Evolutionary conservation across 768 basidiomycete species (phyloP).

Genomic region (Mycena crocata): DNA sequence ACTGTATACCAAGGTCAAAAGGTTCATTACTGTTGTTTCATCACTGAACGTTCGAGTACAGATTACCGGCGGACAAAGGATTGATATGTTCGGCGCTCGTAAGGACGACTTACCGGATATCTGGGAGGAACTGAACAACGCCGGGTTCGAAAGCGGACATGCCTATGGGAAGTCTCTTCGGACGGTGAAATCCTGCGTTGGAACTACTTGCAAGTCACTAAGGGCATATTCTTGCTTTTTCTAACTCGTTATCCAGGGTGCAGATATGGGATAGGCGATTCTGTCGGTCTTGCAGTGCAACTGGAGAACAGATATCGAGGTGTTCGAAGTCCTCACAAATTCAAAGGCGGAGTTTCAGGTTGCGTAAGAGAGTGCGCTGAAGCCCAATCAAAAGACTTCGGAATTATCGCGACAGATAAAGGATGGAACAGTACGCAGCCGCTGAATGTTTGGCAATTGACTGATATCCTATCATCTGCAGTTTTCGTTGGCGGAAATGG

Average conservation of each 20-base stretch:
- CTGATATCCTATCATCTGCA: constrained; percentile 30
- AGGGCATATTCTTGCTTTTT: neutral
- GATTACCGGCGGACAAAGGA: constrained; percentile 62
- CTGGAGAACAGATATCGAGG: constrained; percentile 82
- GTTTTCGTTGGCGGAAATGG: constrained; percentile 80
- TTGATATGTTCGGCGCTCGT: constrained; percentile 71
- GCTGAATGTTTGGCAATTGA: neutral
- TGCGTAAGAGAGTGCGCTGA: constrained; percentile 84
- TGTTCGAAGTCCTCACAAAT: constrained; percentile 75
- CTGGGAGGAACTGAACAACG: constrained; percentile 70
- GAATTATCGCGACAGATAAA: constrained; percentile 81
- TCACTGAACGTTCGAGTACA: constrained; percentile 33
- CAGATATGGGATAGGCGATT: constrained; percentile 79
- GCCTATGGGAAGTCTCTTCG: constrained; percentile 77
- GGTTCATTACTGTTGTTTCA: neutral
- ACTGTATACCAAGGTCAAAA: constrained; percentile 67
- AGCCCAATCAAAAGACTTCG: constrained; percentile 81
- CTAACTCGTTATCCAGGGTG: constrained; percentile 53
- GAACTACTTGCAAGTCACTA: constrained; percentile 58
- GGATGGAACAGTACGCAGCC: constrained; percentile 71
- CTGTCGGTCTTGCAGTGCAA: constrained; percentile 77
- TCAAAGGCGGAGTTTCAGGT: constrained; percentile 82
- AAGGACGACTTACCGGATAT: constrained; percentile 31
- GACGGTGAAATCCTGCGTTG: constrained; percentile 85
- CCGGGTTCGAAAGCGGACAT: constrained; percentile 82